These are phyloP conservation scores for Helicocarpus griseus DNA, from an alignment of 2,329 filamentous ascomycete species.

Conservation along the genomic window DNA sequence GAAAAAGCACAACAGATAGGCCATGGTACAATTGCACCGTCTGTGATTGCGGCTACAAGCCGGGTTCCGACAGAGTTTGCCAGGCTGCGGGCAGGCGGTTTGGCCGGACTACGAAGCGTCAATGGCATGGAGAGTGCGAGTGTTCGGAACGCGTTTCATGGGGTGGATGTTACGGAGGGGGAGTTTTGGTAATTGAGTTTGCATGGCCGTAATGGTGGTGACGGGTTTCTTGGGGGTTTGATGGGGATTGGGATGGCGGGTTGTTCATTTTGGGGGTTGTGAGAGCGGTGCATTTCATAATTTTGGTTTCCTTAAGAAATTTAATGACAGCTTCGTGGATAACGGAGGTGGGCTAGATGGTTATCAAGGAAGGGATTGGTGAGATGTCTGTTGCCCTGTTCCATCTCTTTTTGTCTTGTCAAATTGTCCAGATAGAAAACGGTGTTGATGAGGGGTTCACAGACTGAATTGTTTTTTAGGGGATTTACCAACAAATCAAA, in stretches of 20 bases:
- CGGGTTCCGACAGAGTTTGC: not conserved
- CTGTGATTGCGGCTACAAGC: not conserved
- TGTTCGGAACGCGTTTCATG: not conserved
- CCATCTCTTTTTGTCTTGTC: too few relatives aligned
- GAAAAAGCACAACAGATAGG: not conserved
- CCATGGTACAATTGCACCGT: not conserved
- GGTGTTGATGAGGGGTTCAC: too few relatives aligned
- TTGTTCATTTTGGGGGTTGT: too few relatives aligned
- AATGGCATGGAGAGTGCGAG: slow-evolving; percentile 15
- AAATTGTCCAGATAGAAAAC: too few relatives aligned
- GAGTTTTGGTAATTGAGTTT: slow-evolving; percentile 7
- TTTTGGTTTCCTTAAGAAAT: too few relatives aligned
- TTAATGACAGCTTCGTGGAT: too few relatives aligned
- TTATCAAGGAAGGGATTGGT: too few relatives aligned
- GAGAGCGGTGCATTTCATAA: too few relatives aligned
- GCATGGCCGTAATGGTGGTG: not conserved
- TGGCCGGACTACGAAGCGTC: slow-evolving; percentile 12
- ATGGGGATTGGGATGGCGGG: not conserved
- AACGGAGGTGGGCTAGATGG: too few relatives aligned
- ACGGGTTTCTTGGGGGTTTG: not conserved
- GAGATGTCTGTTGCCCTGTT: too few relatives aligned
- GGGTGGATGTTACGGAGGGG: not conserved
- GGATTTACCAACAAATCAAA: too few relatives aligned
- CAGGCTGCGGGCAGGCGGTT: not conserved
- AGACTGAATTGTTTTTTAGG: too few relatives aligned